Evolutionary conservation across 2,329 filamentous ascomycete species (phyloP).

Genomic region (Ceratocystis alfenasii): DNA sequence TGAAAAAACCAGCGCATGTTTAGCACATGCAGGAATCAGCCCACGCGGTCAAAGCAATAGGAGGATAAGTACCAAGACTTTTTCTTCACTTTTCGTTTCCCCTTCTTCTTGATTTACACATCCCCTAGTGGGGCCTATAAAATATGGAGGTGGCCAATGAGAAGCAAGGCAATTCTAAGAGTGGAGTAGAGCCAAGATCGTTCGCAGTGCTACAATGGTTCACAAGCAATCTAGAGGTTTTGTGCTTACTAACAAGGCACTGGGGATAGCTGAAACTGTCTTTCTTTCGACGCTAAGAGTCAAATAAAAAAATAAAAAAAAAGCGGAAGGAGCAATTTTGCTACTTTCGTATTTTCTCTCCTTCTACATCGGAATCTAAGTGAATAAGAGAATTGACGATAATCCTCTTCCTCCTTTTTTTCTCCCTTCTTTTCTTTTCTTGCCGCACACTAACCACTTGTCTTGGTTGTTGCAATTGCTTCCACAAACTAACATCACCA

Average conservation of each 20-base stretch:
- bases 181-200: background rate
- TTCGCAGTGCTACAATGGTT: background rate
- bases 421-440: conserved; percentile 1
- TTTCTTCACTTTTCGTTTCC: background rate
- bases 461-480: background rate
- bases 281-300: background rate
- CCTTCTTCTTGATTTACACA: too few species aligned
- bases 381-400: background rate
- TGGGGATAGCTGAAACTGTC: background rate
- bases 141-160: background rate
- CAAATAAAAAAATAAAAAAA: background rate
- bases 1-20: background rate
- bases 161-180: background rate
- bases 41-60: background rate
- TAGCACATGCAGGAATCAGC: conserved; percentile 7
- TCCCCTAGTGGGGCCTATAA: background rate
- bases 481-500: background rate
- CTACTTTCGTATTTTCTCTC: background rate
- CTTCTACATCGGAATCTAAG: background rate
- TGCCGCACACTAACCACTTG: background rate
- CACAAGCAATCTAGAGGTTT: background rate
- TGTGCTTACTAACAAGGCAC: conserved; percentile 6
- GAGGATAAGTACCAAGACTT: background rate
- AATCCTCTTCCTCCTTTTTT: conserved; percentile 12
- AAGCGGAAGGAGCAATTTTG: background rate